These are phyloP conservation scores for Paramecium primaurelia DNA, from an alignment of 73 alveolate species.

Conservation along the genomic window DNA sequence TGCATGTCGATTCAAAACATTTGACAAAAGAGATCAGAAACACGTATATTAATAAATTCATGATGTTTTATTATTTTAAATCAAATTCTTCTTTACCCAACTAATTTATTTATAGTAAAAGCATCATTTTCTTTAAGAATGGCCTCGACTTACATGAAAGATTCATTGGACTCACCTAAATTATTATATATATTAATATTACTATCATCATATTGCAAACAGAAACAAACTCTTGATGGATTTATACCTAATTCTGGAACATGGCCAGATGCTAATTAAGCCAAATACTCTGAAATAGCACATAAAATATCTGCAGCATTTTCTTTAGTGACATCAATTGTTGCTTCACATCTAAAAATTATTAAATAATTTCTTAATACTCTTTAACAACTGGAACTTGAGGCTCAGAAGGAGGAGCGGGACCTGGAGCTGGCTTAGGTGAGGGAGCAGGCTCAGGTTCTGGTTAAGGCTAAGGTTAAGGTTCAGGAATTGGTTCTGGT, in stretches of 20 bases:
- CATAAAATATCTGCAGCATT: conserved; percentile 50
- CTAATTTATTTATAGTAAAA: not conserved
- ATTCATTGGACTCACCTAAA: not conserved
- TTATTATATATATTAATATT: not conserved
- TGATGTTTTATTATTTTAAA: not conserved
- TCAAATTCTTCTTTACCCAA: conserved; percentile 11
- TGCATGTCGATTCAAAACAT: conserved; percentile 34
- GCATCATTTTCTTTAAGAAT: not conserved
- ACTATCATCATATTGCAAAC: conserved; percentile 35
- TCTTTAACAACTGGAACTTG: conserved; percentile 7
- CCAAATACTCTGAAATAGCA: conserved; percentile 34
- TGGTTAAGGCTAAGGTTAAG: not conserved
- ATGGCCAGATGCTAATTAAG: conserved; percentile 42
- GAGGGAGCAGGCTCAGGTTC: not conserved
- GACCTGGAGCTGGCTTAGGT: not conserved
- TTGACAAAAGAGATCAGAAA: not conserved
- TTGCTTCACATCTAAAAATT: conserved; percentile 29
- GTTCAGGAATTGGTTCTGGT: not conserved
- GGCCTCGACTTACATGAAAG: conserved; percentile 2
- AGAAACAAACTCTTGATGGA: conserved; percentile 45
- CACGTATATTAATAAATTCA: conserved; percentile 38
- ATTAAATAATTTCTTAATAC: not conserved
- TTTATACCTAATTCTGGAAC: conserved; percentile 24
- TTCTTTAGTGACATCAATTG: conserved; percentile 39
- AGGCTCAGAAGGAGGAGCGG: conserved; percentile 4